Conservation (phyloP, 2,329 filamentous ascomycete species). For the Aspergillus ibericus region DNA sequence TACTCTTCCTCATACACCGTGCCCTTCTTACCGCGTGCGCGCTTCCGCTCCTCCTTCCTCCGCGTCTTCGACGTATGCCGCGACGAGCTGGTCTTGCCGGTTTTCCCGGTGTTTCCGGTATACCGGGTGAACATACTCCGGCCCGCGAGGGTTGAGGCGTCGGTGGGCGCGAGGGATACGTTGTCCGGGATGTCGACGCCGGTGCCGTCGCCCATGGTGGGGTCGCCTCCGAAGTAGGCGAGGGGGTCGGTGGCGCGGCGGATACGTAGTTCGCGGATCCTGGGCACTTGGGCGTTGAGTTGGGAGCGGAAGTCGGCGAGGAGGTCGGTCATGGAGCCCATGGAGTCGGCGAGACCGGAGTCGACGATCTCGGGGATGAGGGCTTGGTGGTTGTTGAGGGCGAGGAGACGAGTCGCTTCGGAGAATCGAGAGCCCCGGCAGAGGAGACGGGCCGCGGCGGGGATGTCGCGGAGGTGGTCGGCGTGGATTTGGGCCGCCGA, state of each 20-base stretch:
- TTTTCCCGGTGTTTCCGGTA: conserved; percentile 53
- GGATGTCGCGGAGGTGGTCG: conserved; percentile 75
- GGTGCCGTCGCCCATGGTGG: conserved; percentile 48
- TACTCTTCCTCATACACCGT: conserved; percentile 99
- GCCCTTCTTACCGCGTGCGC: conserved; percentile 90
- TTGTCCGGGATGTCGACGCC: conserved; percentile 82
- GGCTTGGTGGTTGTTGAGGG: conserved; percentile 58
- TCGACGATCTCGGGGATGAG: conserved; percentile 73
- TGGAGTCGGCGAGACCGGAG: conserved; percentile 73
- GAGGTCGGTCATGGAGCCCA: conserved; percentile 81
- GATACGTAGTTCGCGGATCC: conserved; percentile 75
- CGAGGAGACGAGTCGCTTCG: conserved; percentile 79
- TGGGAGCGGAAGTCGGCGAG: conserved; percentile 90
- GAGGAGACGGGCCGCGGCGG: conserved; percentile 69
- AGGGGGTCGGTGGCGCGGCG: conserved; percentile 84
- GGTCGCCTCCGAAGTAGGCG: conserved; percentile 82
- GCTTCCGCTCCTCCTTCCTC: conserved; percentile 87
- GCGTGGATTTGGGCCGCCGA: conserved; percentile 76
- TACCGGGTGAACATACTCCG: conserved; percentile 92
- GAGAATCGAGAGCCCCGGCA: conserved; percentile 87
- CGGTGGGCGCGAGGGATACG: conserved; percentile 83
- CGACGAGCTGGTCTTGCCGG: conserved; percentile 46
- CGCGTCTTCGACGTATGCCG: conserved; percentile 86
- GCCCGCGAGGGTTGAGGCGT: conserved; percentile 71
- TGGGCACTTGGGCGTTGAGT: conserved; percentile 78